Conservation (phyloP, 441 rosid genomes). For the Arabidopsis lyrata region DNA sequence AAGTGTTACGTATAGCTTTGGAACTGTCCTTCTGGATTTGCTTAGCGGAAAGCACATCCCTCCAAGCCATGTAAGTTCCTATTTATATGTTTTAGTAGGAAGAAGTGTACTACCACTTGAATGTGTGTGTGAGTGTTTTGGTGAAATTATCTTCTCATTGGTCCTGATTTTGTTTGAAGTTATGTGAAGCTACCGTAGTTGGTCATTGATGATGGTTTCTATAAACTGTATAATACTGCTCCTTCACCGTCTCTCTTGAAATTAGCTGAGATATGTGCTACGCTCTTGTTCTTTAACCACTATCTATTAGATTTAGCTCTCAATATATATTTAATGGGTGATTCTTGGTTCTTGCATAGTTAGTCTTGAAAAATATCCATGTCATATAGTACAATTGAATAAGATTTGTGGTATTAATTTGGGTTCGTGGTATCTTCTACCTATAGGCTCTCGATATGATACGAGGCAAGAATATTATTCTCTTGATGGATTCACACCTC, state of each 20-base stretch:
- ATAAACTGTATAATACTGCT: not conserved
- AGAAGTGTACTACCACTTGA: not conserved
- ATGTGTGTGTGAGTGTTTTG: not conserved
- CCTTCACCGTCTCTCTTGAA: not conserved
- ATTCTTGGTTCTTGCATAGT: conserved; percentile 17
- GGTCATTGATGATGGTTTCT: not conserved
- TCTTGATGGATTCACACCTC: conserved; percentile 93
- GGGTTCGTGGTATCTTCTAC: not conserved
- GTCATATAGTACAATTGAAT: conserved; percentile 1
- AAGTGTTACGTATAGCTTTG: conserved; percentile 78
- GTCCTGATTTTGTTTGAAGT: not conserved
- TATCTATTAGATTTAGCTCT: not conserved
- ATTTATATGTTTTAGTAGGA: not conserved
- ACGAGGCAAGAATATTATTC: conserved; percentile 78
- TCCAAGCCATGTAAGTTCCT: conserved; percentile 67
- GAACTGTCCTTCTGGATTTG: conserved; percentile 72
- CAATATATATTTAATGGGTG: not conserved
- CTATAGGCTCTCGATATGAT: conserved; percentile 96
- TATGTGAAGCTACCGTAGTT: conserved; percentile 2
- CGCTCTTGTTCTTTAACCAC: not conserved
- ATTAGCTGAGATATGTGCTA: not conserved
- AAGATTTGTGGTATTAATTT: not conserved
- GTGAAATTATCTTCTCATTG: not conserved
- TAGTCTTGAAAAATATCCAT: conserved; percentile 5
- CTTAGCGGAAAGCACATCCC: conserved; percentile 76